Evolutionary conservation across 2,329 filamentous ascomycete species (phyloP).

Genomic region (Dactylella cylindrospora): DNA sequence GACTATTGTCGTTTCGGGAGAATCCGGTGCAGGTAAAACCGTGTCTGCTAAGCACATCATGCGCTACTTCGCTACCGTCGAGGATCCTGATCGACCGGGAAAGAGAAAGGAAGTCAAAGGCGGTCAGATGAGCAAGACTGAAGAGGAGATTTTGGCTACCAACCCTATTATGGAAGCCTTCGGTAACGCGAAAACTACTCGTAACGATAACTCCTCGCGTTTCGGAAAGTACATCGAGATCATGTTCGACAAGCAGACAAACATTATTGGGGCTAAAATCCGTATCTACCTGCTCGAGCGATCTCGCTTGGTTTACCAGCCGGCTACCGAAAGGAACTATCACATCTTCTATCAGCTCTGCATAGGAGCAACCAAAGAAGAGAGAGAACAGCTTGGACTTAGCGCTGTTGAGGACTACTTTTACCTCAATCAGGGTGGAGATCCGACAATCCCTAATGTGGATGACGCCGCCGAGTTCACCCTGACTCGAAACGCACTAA

Average conservation of each 20-base stretch:
- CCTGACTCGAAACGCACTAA: constrained; percentile 80
- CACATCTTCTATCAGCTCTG: constrained; percentile 99
- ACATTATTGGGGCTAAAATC: constrained; percentile 97
- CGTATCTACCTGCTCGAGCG: constrained; percentile 93
- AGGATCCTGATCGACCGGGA: constrained; percentile 83
- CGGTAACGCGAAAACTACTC: constrained; percentile 98
- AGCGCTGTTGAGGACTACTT: constrained; percentile 86
- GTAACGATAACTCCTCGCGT: constrained; percentile 97
- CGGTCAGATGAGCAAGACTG: constrained; percentile 90
- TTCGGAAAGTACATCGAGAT: constrained; percentile 99
- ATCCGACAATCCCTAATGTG: constrained; percentile 86
- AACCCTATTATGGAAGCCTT: constrained; percentile 99
- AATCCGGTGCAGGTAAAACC: constrained; percentile 97
- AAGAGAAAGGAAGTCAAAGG: constrained; percentile 68
- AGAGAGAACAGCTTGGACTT: constrained; percentile 77
- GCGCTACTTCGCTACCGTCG: constrained; percentile 98
- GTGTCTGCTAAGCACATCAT: constrained; percentile 99
- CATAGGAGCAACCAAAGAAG: constrained; percentile 80
- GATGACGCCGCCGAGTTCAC: constrained; percentile 94
- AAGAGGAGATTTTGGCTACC: constrained; percentile 96
- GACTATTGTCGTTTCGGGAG: constrained; percentile 97
- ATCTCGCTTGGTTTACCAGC: constrained; percentile 94
- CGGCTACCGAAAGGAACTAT: constrained; percentile 96
- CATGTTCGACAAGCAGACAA: constrained; percentile 93
- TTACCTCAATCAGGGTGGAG: constrained; percentile 92